phyloP scores from a whole-genome alignment of 2,329 filamentous ascomycete genomes.

The Fusarium pseudoanthophilum region DNA sequence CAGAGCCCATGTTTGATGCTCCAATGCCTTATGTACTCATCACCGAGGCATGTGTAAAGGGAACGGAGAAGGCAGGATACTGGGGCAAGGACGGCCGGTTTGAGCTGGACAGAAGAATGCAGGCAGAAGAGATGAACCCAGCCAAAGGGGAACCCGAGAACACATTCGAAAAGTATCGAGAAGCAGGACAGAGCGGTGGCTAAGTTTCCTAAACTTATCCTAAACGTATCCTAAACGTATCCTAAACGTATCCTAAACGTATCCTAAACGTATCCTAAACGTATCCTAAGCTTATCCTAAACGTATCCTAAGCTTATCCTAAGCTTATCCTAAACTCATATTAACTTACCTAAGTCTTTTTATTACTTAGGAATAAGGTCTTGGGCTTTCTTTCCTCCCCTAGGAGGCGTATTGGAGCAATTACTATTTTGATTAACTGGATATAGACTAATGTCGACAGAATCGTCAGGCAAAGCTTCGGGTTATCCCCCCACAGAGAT shows the following conservation, averaged over 20 bases:
- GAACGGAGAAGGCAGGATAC: slow-evolving; percentile 68
- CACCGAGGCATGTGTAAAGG: slow-evolving; percentile 74
- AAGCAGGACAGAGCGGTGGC: slow-evolving; percentile 61
- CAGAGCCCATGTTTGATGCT: slow-evolving; percentile 84
- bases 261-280: too few relatives aligned
- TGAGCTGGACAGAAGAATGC: slow-evolving; percentile 74
- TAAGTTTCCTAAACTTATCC: slow-evolving; percentile 31
- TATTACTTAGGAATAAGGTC: too few relatives aligned
- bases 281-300: too few relatives aligned
- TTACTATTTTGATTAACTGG: slow-evolving; percentile 21
- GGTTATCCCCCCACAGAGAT: slow-evolving; percentile 17
- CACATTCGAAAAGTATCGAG: slow-evolving; percentile 56
- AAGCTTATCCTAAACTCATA: too few relatives aligned
- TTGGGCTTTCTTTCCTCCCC: too few relatives aligned
- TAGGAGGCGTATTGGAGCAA: slow-evolving; percentile 23
- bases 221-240: too few relatives aligned
- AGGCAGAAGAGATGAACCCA: slow-evolving; percentile 66
- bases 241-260: too few relatives aligned
- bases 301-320: too few relatives aligned
- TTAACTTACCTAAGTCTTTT: too few relatives aligned
- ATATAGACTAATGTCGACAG: slow-evolving; percentile 12
- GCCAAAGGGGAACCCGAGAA: slow-evolving; percentile 28
- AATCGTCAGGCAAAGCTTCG: slow-evolving; percentile 20
- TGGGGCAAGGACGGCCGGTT: slow-evolving; percentile 77
- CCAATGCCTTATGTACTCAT: slow-evolving; percentile 81